Evolutionary conservation across 1,284 basidiomycete species (phyloP).

Genomic region (Macrocystidia cucumis): DNA sequence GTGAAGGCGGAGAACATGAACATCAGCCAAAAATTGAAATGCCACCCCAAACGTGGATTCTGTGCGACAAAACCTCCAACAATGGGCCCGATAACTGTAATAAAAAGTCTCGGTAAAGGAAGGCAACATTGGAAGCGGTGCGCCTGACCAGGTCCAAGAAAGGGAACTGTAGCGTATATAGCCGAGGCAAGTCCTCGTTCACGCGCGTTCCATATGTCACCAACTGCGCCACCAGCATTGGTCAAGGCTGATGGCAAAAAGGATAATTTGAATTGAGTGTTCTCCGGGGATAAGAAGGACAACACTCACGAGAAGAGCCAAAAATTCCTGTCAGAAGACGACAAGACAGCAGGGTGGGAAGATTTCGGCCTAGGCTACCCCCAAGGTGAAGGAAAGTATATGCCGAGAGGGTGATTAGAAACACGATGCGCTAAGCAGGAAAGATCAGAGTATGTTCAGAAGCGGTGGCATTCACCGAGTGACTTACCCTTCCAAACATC

Average conservation of each 20-base stretch:
- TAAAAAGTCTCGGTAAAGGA: constrained; percentile 4
- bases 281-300: constrained; percentile 1
- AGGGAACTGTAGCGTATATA: constrained; percentile 62
- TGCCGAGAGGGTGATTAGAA: constrained; percentile 46
- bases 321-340: constrained; percentile 54
- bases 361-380: constrained; percentile 51
- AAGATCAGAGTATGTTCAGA: background rate
- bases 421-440: constrained; percentile 35
- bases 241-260: constrained; percentile 35
- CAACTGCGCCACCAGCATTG: constrained; percentile 53
- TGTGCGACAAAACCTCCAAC: constrained; percentile 57
- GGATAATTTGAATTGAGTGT: constrained; percentile 7
- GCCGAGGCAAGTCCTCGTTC: constrained; percentile 54
- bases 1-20: constrained; percentile 47
- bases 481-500: constrained; percentile 18
- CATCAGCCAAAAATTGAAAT: constrained; percentile 71
- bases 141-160: constrained; percentile 53
- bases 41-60: constrained; percentile 45
- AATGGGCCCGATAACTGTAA: constrained; percentile 50
- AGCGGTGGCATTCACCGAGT: background rate
- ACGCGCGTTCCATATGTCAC: constrained; percentile 51
- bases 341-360: constrained; percentile 50
- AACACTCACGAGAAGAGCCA: constrained; percentile 44
- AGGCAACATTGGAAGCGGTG: constrained; percentile 1
- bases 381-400: constrained; percentile 61